A percentile compares a stretch with the other conserved stretches of the same genome.
These are phyloP conservation scores for Colletotrichum filicis DNA, from an alignment of 2,329 filamentous ascomycete genomes.

Conservation along the genomic window DNA sequence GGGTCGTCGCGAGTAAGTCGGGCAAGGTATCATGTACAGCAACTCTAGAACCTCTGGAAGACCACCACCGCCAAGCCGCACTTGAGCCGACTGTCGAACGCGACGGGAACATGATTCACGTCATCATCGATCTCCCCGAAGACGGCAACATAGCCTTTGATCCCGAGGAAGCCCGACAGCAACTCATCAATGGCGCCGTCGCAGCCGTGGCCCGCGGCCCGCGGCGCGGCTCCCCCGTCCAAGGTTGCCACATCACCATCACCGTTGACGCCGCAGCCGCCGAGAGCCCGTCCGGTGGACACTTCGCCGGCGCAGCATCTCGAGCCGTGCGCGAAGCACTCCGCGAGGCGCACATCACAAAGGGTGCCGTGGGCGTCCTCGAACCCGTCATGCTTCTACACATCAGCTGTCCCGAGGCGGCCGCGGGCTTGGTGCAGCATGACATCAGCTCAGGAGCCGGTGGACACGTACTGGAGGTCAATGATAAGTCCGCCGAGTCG, in stretches of 20 bases:
- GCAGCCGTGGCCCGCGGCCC: conserved; percentile 89
- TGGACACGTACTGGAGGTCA: conserved; percentile 79
- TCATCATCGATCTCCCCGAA: conserved; percentile 61
- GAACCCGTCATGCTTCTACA: conserved; percentile 94
- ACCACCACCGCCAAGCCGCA: conserved; percentile 47
- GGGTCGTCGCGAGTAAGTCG: conserved; percentile 80
- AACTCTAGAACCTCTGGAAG: conserved; percentile 70
- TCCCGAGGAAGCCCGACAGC: conserved; percentile 61
- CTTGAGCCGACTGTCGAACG: conserved; percentile 58
- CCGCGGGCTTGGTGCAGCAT: conserved; percentile 84
- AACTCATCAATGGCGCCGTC: conserved; percentile 81
- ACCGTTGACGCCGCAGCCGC: conserved; percentile 67
- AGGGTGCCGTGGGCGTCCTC: conserved; percentile 73
- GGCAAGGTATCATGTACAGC: conserved; percentile 83
- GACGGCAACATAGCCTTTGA: conserved; percentile 62
- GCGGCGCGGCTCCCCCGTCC: conserved; percentile 81
- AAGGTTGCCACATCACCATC: conserved; percentile 78
- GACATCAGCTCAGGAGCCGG: conserved; percentile 80
- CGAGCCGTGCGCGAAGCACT: conserved; percentile 77
- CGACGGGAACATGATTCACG: conserved; percentile 78
- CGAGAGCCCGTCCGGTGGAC: conserved; percentile 71
- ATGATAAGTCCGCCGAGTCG: conserved; percentile 58
- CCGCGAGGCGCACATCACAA: conserved; percentile 64
- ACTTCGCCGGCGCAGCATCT: conserved; percentile 73
- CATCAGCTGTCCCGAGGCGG: conserved; percentile 86